These are phyloP conservation scores for Cladophialophora exuberans DNA, from an alignment of 2,329 filamentous ascomycete genomes.

Conservation along the genomic window DNA sequence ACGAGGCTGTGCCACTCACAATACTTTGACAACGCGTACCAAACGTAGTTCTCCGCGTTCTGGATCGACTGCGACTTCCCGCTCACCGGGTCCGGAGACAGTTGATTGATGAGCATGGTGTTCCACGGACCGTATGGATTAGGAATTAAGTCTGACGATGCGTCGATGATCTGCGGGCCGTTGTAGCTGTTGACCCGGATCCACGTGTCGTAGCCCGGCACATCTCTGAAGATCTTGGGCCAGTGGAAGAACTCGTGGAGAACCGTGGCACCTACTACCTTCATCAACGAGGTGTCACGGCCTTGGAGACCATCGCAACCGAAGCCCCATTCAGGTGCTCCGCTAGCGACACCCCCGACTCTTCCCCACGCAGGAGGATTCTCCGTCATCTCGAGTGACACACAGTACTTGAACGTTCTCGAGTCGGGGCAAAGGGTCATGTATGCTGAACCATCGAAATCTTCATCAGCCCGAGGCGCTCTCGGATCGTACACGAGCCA, in stretches of 20 bases:
- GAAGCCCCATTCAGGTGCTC: neutral
- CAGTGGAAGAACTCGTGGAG: conserved; percentile 15
- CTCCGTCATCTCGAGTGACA: neutral
- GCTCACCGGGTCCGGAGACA: neutral
- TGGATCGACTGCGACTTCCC: conserved; percentile 6
- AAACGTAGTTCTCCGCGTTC: conserved; percentile 14
- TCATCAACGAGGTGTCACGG: conserved; percentile 4
- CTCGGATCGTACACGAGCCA: neutral
- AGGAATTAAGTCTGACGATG: neutral
- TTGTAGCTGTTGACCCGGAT: neutral
- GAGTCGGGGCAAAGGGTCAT: neutral
- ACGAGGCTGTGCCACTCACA: neutral
- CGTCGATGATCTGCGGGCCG: neutral
- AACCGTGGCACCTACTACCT: neutral
- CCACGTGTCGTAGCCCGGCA: conserved; percentile 1
- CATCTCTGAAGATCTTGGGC: neutral
- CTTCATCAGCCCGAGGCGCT: neutral
- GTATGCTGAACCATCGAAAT: neutral
- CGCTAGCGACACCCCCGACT: neutral
- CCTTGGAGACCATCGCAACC: conserved; percentile 9
- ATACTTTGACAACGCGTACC: conserved; percentile 7
- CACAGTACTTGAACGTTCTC: neutral
- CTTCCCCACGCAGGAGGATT: conserved; percentile 1
- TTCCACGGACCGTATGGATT: conserved; percentile 5
- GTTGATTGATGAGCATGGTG: conserved; percentile 5